phyloP scores from a whole-genome alignment of 768 basidiomycete genomes.

The Mycena filopes region DNA sequence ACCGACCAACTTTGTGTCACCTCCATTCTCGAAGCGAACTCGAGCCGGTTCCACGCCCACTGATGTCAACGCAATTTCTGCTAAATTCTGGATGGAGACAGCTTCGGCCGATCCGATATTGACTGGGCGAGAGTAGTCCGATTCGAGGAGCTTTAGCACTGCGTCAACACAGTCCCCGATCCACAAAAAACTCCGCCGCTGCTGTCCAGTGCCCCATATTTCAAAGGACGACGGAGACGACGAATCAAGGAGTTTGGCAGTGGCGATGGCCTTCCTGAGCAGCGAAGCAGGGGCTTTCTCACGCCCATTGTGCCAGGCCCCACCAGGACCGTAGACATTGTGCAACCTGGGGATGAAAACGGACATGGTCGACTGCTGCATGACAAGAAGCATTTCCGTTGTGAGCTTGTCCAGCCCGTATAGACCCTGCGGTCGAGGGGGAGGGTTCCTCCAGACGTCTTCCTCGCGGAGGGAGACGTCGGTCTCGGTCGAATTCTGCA shows the following conservation, averaged over 20 bases:
- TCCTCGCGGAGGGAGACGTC: conserved; percentile 59
- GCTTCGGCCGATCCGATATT: conserved; percentile 64
- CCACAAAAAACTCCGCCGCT: conserved; percentile 65
- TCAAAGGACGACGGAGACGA: conserved; percentile 46
- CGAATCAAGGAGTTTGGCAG: conserved; percentile 34
- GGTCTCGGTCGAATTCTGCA: conserved; percentile 45
- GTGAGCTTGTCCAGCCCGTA: conserved; percentile 70
- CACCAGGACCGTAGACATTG: conserved; percentile 67
- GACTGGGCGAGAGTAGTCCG: conserved; percentile 47
- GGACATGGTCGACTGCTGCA: conserved; percentile 43
- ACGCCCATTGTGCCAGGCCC: conserved; percentile 62
- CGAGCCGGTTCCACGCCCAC: background rate
- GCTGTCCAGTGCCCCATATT: conserved; percentile 67
- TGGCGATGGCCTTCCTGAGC: conserved; percentile 60
- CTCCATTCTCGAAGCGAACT: background rate
- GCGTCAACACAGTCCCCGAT: conserved; percentile 67
- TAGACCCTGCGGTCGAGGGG: conserved; percentile 57
- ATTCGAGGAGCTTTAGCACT: conserved; percentile 54
- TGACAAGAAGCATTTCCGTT: conserved; percentile 57
- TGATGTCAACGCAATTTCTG: conserved; percentile 47
- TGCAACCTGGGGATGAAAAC: conserved; percentile 66
- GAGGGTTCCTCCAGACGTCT: conserved; percentile 52
- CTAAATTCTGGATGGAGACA: conserved; percentile 55
- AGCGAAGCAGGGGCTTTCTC: conserved; percentile 71
- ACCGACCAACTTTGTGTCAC: conserved; percentile 49